Evolutionary conservation across 2,329 filamentous ascomycete genomes (phyloP).

Genomic region (Beauveria sp.): DNA sequence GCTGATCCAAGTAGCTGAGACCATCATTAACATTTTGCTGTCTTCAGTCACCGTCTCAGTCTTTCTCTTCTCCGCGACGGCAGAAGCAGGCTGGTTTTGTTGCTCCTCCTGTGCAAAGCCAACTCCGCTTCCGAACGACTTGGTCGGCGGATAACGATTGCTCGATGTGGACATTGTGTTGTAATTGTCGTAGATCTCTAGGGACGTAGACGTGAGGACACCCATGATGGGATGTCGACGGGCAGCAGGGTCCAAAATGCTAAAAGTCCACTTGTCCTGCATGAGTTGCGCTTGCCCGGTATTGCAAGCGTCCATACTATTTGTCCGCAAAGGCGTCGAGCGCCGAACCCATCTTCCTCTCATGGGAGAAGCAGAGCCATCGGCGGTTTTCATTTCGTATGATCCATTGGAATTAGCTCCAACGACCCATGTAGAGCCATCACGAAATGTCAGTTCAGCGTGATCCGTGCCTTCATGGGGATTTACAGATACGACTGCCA

Average conservation of each 20-base stretch:
- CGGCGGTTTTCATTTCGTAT: constrained; percentile 58
- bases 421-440: constrained; percentile 53
- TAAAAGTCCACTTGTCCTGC: constrained; percentile 61
- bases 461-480: constrained; percentile 41
- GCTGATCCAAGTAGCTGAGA: constrained; percentile 31
- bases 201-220: constrained; percentile 51
- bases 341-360: constrained; percentile 64
- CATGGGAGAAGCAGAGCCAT: constrained; percentile 48
- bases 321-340: constrained; percentile 17
- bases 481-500: constrained; percentile 62
- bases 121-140: constrained; percentile 23
- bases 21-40: constrained; percentile 30
- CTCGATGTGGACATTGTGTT: constrained; percentile 45
- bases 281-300: constrained; percentile 26
- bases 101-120: constrained; percentile 8
- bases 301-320: constrained; percentile 14
- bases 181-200: constrained; percentile 66
- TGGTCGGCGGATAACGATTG: constrained; percentile 39
- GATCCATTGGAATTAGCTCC: constrained; percentile 45
- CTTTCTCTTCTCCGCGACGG: constrained; percentile 20
- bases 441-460: constrained; percentile 58
- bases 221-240: constrained; percentile 70
- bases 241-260: constrained; percentile 61
- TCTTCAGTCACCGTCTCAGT: constrained; percentile 25
- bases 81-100: background rate